Conservation (phyloP, 129 eudicot genomes). For the carrot (Daucus carota) region DNA sequence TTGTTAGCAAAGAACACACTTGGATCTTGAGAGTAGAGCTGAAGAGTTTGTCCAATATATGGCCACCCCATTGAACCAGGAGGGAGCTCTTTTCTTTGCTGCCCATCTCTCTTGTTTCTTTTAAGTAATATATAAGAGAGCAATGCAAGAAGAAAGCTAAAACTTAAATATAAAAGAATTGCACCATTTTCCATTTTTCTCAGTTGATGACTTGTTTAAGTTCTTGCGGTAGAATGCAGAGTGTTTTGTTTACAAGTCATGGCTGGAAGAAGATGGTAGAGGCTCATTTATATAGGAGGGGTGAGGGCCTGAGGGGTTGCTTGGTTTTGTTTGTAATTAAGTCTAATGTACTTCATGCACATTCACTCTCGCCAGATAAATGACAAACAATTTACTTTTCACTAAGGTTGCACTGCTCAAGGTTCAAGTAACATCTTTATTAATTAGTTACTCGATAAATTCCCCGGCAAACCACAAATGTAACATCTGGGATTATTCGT, state of each 20-base stretch:
- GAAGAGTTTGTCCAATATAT: conserved; percentile 55
- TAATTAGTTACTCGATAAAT: too few relatives aligned
- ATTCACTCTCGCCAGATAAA: neutral
- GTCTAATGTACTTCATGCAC: neutral
- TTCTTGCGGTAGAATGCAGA: neutral
- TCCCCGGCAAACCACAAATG: too few relatives aligned
- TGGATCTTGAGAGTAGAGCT: conserved; percentile 62
- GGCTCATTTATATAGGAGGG: neutral
- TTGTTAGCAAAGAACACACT: conserved; percentile 37
- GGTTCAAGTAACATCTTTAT: too few relatives aligned
- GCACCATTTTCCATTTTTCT: neutral
- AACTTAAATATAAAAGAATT: neutral
- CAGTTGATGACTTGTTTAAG: neutral
- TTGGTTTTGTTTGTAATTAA: too few relatives aligned
- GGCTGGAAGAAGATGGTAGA: conserved; percentile 4
- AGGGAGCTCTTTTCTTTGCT: conserved; percentile 33
- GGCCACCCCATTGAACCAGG: conserved; percentile 69
- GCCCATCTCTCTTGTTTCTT: conserved; percentile 14
- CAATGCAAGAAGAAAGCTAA: neutral
- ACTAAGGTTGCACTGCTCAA: too few relatives aligned
- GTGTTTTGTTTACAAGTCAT: neutral
- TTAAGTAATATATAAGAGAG: neutral
- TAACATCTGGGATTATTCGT: too few relatives aligned
- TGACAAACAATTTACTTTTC: neutral
- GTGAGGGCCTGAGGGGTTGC: neutral